Conservation (phyloP, 2,329 filamentous ascomycete genomes). For the Colletotrichum incanum region DNA sequence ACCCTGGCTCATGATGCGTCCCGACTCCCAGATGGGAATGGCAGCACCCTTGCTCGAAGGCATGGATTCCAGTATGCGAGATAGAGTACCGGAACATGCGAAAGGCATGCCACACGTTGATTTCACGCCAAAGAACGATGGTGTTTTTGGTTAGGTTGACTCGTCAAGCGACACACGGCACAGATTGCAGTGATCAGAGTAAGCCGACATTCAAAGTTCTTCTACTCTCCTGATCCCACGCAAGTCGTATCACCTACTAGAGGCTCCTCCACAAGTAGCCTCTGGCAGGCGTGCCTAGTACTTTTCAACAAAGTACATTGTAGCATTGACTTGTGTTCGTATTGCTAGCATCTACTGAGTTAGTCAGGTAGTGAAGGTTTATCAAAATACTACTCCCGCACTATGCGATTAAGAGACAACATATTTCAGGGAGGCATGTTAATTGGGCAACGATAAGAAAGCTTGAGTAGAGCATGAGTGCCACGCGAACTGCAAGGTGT, state of each 20-base stretch:
- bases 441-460: no score
- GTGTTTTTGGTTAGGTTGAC: conserved; percentile 14
- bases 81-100: neutral
- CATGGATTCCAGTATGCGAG: neutral
- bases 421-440: no score
- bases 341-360: no score
- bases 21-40: conserved; percentile 22
- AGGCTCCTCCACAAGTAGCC: neutral
- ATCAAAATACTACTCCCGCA: no score
- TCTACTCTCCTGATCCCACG: no score
- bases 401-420: no score
- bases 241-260: no score
- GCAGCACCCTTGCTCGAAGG: conserved; percentile 26
- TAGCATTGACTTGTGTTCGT: no score
- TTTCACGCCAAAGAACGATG: conserved; percentile 25
- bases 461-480: no score
- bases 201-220: neutral
- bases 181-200: neutral
- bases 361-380: no score
- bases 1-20: neutral
- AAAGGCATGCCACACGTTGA: conserved; percentile 28
- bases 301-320: no score
- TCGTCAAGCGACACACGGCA: neutral
- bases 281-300: neutral
- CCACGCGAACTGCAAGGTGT: no score